Conservation (phyloP, 257 asterid genomes). For the Solanum habrochaites region DNA sequence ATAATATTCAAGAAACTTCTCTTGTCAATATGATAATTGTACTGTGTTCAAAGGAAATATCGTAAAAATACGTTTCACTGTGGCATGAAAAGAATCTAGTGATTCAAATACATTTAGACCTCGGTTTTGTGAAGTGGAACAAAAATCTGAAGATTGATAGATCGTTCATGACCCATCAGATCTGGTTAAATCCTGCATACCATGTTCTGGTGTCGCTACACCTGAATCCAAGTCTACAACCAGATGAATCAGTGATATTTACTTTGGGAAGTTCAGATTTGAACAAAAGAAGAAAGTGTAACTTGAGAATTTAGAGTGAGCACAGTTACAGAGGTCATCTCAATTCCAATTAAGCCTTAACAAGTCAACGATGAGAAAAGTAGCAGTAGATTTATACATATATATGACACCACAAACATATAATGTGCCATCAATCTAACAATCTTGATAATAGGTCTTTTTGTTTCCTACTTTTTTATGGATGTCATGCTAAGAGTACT, state of each 20-base stretch:
- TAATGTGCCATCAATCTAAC: background rate
- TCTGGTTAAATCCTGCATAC: background rate
- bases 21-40: background rate
- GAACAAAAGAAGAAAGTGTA: background rate
- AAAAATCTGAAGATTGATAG: background rate
- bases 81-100: background rate
- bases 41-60: background rate
- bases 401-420: background rate
- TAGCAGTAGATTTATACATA: background rate
- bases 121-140: background rate
- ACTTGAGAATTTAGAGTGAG: background rate
- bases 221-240: background rate
- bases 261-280: background rate
- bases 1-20: background rate
- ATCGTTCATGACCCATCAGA: background rate
- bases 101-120: background rate
- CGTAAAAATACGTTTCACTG: background rate
- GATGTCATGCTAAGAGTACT: background rate
- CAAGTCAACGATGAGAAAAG: background rate
- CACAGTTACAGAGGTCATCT: background rate
- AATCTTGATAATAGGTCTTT: background rate
- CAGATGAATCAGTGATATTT: background rate
- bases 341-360: background rate
- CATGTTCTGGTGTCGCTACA: background rate
- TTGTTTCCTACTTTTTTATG: background rate